Base-by-base conservation (phyloP, 805 yeast genomes). In the Cyberlindnera samutprakarnensis region DNA sequence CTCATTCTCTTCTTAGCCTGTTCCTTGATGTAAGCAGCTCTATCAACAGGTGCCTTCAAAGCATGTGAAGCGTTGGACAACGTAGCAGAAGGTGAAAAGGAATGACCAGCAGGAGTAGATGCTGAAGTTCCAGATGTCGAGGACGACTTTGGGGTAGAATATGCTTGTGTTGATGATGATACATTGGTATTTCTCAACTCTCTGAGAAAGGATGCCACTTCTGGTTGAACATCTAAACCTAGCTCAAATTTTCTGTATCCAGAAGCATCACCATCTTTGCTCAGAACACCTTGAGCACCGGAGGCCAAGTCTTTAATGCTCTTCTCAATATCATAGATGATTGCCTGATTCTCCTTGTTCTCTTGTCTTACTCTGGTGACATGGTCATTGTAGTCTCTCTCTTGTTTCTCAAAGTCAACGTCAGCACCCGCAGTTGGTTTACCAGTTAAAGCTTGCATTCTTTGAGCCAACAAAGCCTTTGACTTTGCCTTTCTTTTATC, bases 361-460 rank as follows among this genome's bases (percentile, higher is more conserved):
- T 77, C 84, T 14, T 56, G 55, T 23, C 64, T 66, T n/a, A 78
- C 69, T 16, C 56, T 59, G 14, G 68, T 63, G 15, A 69, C 57
- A 30, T 74, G 79, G 37, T 65, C 68, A 31, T 66, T 68, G 40
- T 79, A 65, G 30, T 40, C 37, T 27, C 43, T 45, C 36, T 58
- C 61, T 31, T 62, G 60, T 18, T 50, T 43, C 24, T 56, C 68
- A 23, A 57, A 46, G 7, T 56, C 62, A 14, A 43, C 54, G 16
- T 64, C 67, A 26, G 62, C 54, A 20, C 61, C 61, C 7, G 67
- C 58, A 3, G 66, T 61, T 7, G 72, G 63, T 47, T 77, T 80
- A 6, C 96, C 96, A 0, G 96, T 88, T 47, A 90, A 69, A 4
- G 90, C 85, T 18, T 95, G 94, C 94, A 90, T 87, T 44, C 95